Conservation (phyloP, 2,329 filamentous ascomycete species). For the Ophiostoma ulmi region DNA sequence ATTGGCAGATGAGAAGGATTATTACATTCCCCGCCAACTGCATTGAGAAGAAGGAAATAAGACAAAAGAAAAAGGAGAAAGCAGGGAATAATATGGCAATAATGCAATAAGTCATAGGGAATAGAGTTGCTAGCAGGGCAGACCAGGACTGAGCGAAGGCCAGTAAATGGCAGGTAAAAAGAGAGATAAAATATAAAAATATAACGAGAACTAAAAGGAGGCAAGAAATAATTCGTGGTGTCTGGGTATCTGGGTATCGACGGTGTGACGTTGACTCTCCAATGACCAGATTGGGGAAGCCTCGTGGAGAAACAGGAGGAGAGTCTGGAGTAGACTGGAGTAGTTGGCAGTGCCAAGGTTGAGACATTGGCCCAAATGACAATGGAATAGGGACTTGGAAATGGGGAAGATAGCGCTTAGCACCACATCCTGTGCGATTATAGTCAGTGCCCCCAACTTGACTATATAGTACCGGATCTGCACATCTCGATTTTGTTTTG, state of each 20-base stretch:
- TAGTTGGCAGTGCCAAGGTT: slow-evolving; percentile 2
- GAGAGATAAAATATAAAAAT: neutral
- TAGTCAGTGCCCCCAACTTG: neutral
- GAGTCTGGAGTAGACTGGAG: neutral
- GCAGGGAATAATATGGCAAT: neutral
- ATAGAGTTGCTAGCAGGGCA: neutral
- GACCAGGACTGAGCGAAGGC: neutral
- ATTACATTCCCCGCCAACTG: neutral
- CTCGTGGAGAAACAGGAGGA: slow-evolving; percentile 1
- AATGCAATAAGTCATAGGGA: neutral
- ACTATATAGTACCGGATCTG: slow-evolving; percentile 7
- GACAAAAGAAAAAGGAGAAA: neutral
- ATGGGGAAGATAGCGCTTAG: neutral
- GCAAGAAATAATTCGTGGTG: neutral
- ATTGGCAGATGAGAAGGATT: neutral
- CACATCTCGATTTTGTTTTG: neutral
- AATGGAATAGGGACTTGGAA: neutral
- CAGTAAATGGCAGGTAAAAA: neutral
- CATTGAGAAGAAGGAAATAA: neutral
- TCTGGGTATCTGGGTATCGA: neutral
- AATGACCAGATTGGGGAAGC: neutral
- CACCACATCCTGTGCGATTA: neutral
- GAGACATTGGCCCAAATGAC: neutral
- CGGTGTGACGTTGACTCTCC: neutral
- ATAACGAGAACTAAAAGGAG: neutral